phyloP scores from a whole-genome alignment of 176 grass and related monocot species.

The Musa beccarii region DNA sequence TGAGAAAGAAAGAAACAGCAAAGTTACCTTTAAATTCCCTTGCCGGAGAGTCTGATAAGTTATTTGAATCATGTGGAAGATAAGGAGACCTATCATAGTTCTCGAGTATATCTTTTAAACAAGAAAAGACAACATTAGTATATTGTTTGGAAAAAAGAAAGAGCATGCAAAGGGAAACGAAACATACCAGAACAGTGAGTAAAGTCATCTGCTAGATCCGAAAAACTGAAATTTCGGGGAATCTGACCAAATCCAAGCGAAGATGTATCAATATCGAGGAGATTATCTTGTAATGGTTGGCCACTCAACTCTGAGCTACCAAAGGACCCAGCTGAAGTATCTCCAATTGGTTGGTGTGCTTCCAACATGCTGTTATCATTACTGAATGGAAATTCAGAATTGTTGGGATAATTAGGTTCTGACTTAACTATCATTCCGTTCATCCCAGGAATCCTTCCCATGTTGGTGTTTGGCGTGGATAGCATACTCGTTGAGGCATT shows the following conservation, averaged over 20 bases:
- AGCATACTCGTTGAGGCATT: conserved; percentile 43
- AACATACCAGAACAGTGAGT: conserved; percentile 81
- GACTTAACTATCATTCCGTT: conserved; percentile 68
- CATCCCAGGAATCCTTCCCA: conserved; percentile 42
- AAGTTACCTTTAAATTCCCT: conserved; percentile 57
- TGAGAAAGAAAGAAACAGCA: background rate
- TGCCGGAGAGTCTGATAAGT: conserved; percentile 47
- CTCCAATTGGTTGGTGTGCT: conserved; percentile 60
- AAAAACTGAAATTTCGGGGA: conserved; percentile 94
- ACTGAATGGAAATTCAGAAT: conserved; percentile 65
- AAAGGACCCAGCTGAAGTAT: conserved; percentile 78
- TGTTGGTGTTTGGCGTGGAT: conserved; percentile 44
- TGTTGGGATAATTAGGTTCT: conserved; percentile 58
- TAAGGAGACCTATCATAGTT: conserved; percentile 95
- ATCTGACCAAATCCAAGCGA: conserved; percentile 73
- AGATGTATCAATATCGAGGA: conserved; percentile 66
- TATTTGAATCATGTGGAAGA: conserved; percentile 62
- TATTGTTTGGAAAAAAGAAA: background rate
- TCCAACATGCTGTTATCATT: conserved; percentile 65
- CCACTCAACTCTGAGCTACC: conserved; percentile 87
- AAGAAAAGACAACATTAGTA: conserved; percentile 19
- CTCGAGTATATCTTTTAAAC: conserved; percentile 70
- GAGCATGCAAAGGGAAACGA: background rate
- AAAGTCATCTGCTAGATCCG: conserved; percentile 89
- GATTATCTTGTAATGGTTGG: conserved; percentile 53